phyloP scores from a whole-genome alignment of 2,329 filamentous ascomycete species.

The Hypoxylon sp. region DNA sequence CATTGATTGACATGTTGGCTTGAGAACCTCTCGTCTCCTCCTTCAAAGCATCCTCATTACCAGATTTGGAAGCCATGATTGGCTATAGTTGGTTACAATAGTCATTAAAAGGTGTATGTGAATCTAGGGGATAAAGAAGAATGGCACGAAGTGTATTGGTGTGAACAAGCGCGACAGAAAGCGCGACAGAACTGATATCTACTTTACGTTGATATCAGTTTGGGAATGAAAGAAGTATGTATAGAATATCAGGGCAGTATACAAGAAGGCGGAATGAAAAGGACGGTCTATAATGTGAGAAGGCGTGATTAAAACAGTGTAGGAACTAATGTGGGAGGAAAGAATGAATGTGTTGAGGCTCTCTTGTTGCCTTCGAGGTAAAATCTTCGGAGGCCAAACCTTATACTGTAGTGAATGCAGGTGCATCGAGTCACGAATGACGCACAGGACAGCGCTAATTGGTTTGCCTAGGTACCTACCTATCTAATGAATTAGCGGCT shows the following conservation, averaged over 20 bases:
- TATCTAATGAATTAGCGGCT: constrained; percentile 2
- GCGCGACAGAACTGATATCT: neutral
- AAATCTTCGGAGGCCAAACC: constrained; percentile 6
- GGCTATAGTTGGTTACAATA: neutral
- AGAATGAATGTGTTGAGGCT: constrained; percentile 13
- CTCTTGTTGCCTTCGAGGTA: constrained; percentile 2
- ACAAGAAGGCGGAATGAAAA: neutral
- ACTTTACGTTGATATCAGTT: constrained; percentile 3
- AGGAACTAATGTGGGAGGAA: neutral
- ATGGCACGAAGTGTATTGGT: neutral
- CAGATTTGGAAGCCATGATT: constrained; percentile 33
- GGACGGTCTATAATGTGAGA: neutral
- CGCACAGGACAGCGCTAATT: constrained; percentile 18
- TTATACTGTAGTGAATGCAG: neutral
- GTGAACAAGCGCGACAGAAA: neutral
- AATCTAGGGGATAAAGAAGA: constrained; percentile 5
- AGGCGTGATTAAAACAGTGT: neutral
- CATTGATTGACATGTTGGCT: constrained; percentile 15
- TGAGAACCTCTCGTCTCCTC: neutral
- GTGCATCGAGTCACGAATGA: constrained; percentile 28
- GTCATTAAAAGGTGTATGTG: constrained; percentile 2
- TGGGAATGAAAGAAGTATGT: constrained; percentile 1
- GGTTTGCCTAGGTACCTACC: too few species aligned
- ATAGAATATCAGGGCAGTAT: neutral
- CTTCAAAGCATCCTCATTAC: constrained; percentile 18